phyloP scores from a whole-genome alignment of 768 basidiomycete species.

The Boletus coccyginus region DNA sequence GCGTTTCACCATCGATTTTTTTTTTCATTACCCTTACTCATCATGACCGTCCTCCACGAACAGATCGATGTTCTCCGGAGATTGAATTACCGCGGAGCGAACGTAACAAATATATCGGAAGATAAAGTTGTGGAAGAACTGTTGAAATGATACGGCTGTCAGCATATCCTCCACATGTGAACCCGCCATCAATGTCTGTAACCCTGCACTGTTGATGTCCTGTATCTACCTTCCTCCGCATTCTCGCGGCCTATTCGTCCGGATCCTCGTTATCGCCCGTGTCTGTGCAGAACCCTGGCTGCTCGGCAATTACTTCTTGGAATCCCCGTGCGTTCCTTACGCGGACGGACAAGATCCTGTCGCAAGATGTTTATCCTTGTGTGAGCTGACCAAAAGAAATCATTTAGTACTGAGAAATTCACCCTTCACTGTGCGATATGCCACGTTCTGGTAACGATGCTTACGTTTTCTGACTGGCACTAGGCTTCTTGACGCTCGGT shows the following conservation, averaged over 20 bases:
- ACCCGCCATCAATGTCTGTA: constrained; percentile 22
- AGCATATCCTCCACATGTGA: constrained; percentile 27
- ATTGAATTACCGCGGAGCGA: constrained; percentile 83
- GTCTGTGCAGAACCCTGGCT: constrained; percentile 7
- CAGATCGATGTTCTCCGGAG: constrained; percentile 88
- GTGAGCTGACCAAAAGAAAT: constrained; percentile 4
- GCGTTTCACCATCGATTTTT: neutral
- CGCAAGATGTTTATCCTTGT: constrained; percentile 3
- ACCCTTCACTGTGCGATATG: neutral
- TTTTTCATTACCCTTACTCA: no score
- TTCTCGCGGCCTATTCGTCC: constrained; percentile 12
- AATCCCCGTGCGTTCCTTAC: constrained; percentile 1
- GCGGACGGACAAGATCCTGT: constrained; percentile 5
- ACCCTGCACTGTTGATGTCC: constrained; percentile 22
- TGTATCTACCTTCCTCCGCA: constrained; percentile 24
- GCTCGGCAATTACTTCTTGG: neutral
- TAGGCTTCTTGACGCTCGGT: neutral
- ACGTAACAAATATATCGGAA: constrained; percentile 75
- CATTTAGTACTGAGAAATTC: neutral
- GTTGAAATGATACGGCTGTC: constrained; percentile 48
- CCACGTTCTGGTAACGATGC: neutral
- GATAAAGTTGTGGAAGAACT: constrained; percentile 86
- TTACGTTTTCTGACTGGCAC: neutral
- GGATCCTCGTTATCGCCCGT: constrained; percentile 14
- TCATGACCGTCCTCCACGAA: neutral